Percentiles rank a stretch among this genome's conserved stretches.
These are phyloP conservation scores for Stenogyne calaminthoides DNA, from an alignment of 305 asterid genomes.

Conservation along the genomic window DNA sequence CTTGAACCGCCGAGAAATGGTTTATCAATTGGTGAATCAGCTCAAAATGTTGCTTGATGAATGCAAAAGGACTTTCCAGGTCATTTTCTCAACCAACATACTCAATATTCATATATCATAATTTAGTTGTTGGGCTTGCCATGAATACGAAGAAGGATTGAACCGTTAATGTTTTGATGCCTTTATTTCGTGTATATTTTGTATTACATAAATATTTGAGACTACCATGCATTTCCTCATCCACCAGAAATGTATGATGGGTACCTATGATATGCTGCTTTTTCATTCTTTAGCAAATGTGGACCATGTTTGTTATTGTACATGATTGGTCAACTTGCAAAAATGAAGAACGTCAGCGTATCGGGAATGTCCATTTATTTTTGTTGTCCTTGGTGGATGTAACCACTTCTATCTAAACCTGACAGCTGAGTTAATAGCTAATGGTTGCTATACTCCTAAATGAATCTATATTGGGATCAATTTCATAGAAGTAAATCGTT, in stretches of 20 bases:
- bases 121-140: neutral
- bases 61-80: conserved; percentile 93
- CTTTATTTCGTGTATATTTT: neutral
- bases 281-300: conserved; percentile 11
- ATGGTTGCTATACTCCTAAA: conserved; percentile 14
- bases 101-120: neutral
- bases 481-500: conserved; percentile 2
- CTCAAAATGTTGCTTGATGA: conserved; percentile 91
- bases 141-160: conserved; percentile 2
- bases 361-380: neutral
- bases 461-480: neutral
- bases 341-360: conserved; percentile 3
- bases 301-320: neutral
- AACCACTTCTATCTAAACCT: conserved; percentile 17
- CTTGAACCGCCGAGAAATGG: conserved; percentile 80
- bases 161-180: neutral
- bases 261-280: neutral
- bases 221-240: conserved; percentile 11
- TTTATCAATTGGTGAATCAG: conserved; percentile 86
- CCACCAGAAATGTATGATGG: neutral
- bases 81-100: conserved; percentile 31
- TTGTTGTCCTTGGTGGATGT: conserved; percentile 9
- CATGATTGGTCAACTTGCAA: conserved; percentile 20
- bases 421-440: conserved; percentile 1
- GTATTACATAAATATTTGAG: neutral